Base-by-base conservation (phyloP, 139 green algal species). In the Auxenochlorella pyrenoidosa region DNA sequence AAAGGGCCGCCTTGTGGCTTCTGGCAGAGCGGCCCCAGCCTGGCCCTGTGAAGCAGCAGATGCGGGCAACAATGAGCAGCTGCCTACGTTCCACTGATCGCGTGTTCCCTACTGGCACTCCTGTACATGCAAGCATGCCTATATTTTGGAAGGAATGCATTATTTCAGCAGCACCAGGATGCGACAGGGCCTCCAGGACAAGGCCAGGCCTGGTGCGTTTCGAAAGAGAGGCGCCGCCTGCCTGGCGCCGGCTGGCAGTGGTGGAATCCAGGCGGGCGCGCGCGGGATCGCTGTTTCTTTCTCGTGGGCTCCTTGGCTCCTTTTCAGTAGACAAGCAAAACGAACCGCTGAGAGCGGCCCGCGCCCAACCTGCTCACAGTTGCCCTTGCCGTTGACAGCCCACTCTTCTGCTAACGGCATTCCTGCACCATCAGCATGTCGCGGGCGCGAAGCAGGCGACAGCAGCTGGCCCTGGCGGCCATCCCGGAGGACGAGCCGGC, bases 1-100 rank as follows among this genome's bases (percentile, higher is more conserved):
- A 59, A 79, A 36, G 75, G 75, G 0, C 63, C 83, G 51, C 54
- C 65, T 19, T 91, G 88, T 47, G 71, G 84, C 58, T 89, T 91
- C 24, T 91, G 60, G 60, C 54, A 63, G 68, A 32, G 8, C 22
- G 77, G 32, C 5, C 75, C 43, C 2, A 54, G 51, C 44, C n/a
- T 75, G 68, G n/a, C n/a, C 1, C 34, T 75, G 34, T 75, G 68
- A 75, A 28, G 68, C 66, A 32, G 16, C 19, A 13, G 32, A 41
- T 16, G 66, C 22, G 15, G 54, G 2, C 54, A 63, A 24, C 54
- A 63, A 13, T 63, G 10, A 41, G 66, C 32, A 41, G 59, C 59
- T 68, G 59, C 59, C 3, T 3, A 68, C 19, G 21, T 68, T 68
- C 16, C 16, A 12, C n/a, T 68, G 59, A 28, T 5, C 19, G 16